Percentiles rank a stretch among this genome's conserved stretches.
Conservation (phyloP, 805 yeast species). For the Cyberlindnera mrakii region DNA sequence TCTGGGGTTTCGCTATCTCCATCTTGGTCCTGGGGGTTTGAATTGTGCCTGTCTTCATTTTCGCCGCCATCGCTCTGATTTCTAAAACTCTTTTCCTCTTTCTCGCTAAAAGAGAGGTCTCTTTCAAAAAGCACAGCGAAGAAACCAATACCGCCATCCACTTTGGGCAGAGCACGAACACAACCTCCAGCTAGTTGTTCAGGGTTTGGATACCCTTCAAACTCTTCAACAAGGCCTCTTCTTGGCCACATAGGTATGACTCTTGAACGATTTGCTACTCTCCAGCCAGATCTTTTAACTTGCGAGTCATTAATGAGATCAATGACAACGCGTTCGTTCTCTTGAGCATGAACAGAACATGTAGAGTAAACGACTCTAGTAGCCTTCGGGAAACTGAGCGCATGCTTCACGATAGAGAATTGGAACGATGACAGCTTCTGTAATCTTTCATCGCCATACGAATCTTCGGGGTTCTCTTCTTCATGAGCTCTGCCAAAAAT, state of each 20-base stretch:
- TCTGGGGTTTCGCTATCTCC: constrained; percentile 6
- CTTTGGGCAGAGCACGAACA: constrained; percentile 76
- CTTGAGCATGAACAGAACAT: constrained; percentile 90
- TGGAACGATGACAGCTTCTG: constrained; percentile 80
- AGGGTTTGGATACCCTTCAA: constrained; percentile 41
- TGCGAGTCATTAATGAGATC: constrained; percentile 63
- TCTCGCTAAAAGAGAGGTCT: constrained; percentile 4
- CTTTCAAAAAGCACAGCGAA: constrained; percentile 90
- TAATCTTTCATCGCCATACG: constrained; percentile 46
- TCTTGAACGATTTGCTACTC: constrained; percentile 44
- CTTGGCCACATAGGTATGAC: constrained; percentile 84
- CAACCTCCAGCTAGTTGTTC: constrained; percentile 74
- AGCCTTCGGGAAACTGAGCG: constrained; percentile 74
- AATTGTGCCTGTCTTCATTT: neutral
- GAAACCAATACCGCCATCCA: constrained; percentile 98
- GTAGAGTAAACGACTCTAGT: constrained; percentile 84
- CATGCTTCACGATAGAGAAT: constrained; percentile 81
- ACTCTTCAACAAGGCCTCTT: constrained; percentile 73
- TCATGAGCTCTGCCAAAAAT: constrained; percentile 65
- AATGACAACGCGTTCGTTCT: constrained; percentile 87
- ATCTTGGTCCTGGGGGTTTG: neutral
- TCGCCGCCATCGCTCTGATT: neutral
- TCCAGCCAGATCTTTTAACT: constrained; percentile 72
- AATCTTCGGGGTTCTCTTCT: constrained; percentile 41
- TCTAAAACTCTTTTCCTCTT: neutral